Base-by-base conservation (phyloP, 306 rosid genomes). In the Quercus aquifolioides region DNA sequence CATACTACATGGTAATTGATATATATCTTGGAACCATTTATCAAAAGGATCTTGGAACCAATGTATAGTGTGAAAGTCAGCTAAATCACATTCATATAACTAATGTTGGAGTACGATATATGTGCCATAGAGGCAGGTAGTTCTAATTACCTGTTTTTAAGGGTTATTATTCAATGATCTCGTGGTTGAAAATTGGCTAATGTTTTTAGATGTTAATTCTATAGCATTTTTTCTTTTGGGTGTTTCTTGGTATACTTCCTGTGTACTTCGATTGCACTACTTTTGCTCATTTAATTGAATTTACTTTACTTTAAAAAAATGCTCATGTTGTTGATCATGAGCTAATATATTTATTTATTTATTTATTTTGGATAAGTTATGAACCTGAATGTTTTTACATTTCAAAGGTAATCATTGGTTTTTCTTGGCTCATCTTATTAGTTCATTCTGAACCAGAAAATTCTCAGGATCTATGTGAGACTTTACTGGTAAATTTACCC, bases 1-100 rank as follows among this genome's bases (percentile, higher is more conserved):
- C 67, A 81, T n/a, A 74, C 94, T 95, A 58, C 86, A 91, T 64
- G 85, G 99, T 95, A 91, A 86, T 74, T 64, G 67, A 74, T 74
- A 55, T 76, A 43, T 62, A 33, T 19, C 5, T 76, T 12, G 21
- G 35, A 20, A 56, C 43, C 46, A 41, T 8, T 8, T 7, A 8
- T 41, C 46, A 41, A 41, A 41, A 41, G 46, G 46, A 41, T 49
- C 54, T 49, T 49, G 1, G 17, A 49, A 49, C 59, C 19, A 49
- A 73, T 71, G 20, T 25, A 74, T 63, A 43, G 70, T 78, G 35
- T 58, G 77, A 49, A 49, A 49, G 57, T 74, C 81, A 12, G 15
- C 30, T 46, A 31, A 60, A 60, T 55, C 54, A 17, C 19, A 46
- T 51, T 51, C 58, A 19, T 55, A 35, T 41, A 67, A 14, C 9